Conservation (phyloP, 805 yeast species). For the Monosporozyma aerobia region DNA sequence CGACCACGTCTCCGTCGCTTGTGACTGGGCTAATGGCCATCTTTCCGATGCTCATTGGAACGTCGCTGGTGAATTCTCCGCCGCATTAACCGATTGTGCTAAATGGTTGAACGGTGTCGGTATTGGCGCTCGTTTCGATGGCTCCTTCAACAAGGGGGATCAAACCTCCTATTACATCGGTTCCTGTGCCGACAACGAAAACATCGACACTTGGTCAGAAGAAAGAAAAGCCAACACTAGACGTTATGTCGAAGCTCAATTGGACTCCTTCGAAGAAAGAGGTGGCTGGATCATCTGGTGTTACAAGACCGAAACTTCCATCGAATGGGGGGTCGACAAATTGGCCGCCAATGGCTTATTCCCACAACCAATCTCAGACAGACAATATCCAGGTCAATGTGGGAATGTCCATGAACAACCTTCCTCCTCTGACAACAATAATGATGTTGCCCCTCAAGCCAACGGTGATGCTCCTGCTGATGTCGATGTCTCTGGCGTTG, state of each 20-base stretch:
- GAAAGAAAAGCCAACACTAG: conserved; percentile 51
- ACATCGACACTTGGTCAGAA: conserved; percentile 48
- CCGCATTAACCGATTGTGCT: conserved; percentile 89
- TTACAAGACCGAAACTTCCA: conserved; percentile 75
- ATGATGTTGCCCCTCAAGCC: neutral
- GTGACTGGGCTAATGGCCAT: conserved; percentile 40
- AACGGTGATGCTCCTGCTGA: neutral
- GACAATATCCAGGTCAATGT: conserved; percentile 68
- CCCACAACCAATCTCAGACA: conserved; percentile 70
- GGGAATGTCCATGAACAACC: neutral
- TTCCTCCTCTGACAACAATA: neutral
- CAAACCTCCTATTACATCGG: conserved; percentile 38
- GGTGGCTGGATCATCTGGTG: conserved; percentile 94
- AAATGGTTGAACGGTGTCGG: conserved; percentile 83
- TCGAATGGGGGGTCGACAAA: conserved; percentile 79
- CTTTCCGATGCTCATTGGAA: conserved; percentile 57
- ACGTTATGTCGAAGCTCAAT: conserved; percentile 76
- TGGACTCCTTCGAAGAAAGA: conserved; percentile 69
- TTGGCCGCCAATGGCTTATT: conserved; percentile 52
- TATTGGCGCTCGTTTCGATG: conserved; percentile 74
- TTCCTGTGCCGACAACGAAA: conserved; percentile 47
- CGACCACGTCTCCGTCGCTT: conserved; percentile 49
- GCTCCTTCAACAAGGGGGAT: conserved; percentile 34
- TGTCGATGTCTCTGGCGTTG: neutral
- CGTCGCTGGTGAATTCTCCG: conserved; percentile 82